A percentile compares a stretch with the other conserved stretches of the same genome.
phyloP scores from a whole-genome alignment of 176 grass and related monocot genomes.

The Luzula sylvatica region DNA sequence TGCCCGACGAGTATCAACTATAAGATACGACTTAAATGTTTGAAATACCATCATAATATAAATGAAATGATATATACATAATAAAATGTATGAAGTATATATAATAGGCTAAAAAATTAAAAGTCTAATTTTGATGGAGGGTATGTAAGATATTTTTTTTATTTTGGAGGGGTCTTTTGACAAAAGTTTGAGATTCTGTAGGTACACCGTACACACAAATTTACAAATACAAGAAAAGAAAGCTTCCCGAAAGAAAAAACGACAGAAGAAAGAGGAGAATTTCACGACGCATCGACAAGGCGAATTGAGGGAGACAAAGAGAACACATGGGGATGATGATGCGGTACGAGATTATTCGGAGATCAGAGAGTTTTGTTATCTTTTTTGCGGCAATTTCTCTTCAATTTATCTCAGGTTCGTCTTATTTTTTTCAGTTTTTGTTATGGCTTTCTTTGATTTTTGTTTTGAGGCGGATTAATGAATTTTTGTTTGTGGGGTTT shows the following conservation, averaged over 20 bases:
- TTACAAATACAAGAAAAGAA: background rate
- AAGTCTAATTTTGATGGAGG: too few species aligned
- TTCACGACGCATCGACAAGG: slow-evolving; percentile 1
- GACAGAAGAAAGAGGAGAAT: background rate
- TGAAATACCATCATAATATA: too few species aligned
- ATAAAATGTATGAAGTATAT: too few species aligned
- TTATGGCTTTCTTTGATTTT: background rate
- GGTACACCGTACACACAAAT: background rate
- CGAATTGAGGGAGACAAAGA: slow-evolving; percentile 4
- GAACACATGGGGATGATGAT: slow-evolving; percentile 13
- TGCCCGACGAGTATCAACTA: too few species aligned
- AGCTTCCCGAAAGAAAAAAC: background rate
- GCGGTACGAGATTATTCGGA: slow-evolving; percentile 1
- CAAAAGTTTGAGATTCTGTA: too few species aligned
- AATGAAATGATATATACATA: too few species aligned
- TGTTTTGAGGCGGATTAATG: background rate
- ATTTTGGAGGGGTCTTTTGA: too few species aligned
- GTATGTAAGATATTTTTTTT: too few species aligned
- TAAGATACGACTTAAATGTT: too few species aligned
- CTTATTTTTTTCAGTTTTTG: background rate
- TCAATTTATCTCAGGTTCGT: slow-evolving; percentile 24
- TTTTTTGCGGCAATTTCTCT: slow-evolving; percentile 1
- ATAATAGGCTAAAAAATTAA: too few species aligned
- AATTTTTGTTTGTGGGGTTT: slow-evolving; percentile 5
- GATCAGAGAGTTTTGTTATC: slow-evolving; percentile 8